A percentile compares a stretch with the other conserved stretches of the same genome.
Conservation (phyloP, 331 rosid genomes). For the Stylosanthes scabra region DNA sequence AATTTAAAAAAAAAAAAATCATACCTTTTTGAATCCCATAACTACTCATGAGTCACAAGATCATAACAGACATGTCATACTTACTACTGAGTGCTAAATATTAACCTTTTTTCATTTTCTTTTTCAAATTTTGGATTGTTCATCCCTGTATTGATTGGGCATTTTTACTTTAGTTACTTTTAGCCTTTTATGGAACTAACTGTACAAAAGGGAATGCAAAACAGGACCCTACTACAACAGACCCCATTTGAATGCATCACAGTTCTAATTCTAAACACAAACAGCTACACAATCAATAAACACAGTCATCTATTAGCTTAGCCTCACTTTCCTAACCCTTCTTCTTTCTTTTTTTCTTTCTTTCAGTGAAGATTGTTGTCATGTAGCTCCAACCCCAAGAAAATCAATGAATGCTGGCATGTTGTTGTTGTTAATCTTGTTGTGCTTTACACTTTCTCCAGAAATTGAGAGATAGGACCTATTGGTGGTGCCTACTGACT, state of each 20-base stretch:
- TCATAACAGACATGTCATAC: conserved; percentile 5
- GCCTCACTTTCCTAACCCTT: conserved; percentile 31
- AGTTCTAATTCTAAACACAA: too few relatives aligned
- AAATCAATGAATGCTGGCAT: conserved; percentile 69
- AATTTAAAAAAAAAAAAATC: not conserved
- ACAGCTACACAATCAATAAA: too few relatives aligned
- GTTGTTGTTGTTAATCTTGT: conserved; percentile 31
- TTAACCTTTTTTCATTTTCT: not conserved
- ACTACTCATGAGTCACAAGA: conserved; percentile 27
- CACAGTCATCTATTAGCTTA: not conserved
- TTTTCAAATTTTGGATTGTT: not conserved
- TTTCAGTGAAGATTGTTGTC: conserved; percentile 31
- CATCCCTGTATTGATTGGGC: not conserved
- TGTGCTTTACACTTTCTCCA: conserved; percentile 43
- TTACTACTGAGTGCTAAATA: not conserved
- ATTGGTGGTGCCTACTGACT: conserved; percentile 63
- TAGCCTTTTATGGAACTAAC: conserved; percentile 55
- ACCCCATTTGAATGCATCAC: conserved; percentile 35
- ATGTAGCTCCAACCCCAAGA: conserved; percentile 75
- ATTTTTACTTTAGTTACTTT: conserved; percentile 34
- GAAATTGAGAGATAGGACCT: conserved; percentile 49
- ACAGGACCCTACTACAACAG: conserved; percentile 30
- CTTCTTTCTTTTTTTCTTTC: conserved; percentile 1
- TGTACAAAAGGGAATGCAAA: conserved; percentile 50
- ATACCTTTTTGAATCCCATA: conserved; percentile 34